These are phyloP conservation scores for Quambalaria eucalypti DNA, from an alignment of 1,284 basidiomycete species.

Conservation along the genomic window DNA sequence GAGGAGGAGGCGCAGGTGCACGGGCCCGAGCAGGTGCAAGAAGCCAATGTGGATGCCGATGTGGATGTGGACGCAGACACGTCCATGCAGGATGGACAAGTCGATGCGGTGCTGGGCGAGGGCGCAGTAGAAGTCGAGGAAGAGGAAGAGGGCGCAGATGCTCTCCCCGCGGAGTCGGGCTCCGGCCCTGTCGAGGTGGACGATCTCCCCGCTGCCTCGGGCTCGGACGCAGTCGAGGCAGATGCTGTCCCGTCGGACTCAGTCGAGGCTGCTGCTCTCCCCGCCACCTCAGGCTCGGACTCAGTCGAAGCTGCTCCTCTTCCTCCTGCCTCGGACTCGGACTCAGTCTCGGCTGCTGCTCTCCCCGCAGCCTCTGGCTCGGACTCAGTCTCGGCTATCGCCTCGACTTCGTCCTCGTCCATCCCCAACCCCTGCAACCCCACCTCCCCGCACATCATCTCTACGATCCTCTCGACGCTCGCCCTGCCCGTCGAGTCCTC, in stretches of 20 bases:
- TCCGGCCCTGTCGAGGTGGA: background rate
- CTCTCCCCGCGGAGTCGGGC: no score
- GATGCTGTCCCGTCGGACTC: constrained; percentile 19
- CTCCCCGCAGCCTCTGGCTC: constrained; percentile 10
- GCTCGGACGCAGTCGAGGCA: constrained; percentile 5
- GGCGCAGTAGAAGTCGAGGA: constrained; percentile 23
- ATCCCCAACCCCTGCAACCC: constrained; percentile 81
- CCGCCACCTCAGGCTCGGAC: no score
- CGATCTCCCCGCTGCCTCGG: no score
- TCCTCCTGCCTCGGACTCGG: constrained; percentile 6
- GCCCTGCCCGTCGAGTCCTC: constrained; percentile 56
- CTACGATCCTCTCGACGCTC: constrained; percentile 58
- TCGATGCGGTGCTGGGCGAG: background rate
- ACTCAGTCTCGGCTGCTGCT: constrained; percentile 9
- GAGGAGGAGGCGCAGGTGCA: background rate
- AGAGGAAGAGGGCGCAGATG: background rate
- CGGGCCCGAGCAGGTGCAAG: background rate
- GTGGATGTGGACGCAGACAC: no score
- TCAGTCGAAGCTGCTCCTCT: constrained; percentile 20
- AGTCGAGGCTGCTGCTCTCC: background rate
- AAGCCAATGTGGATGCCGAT: no score
- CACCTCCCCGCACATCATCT: constrained; percentile 62
- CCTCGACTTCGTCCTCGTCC: constrained; percentile 12
- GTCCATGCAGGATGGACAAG: no score
- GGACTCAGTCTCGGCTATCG: constrained; percentile 3